phyloP scores from a whole-genome alignment of 2,329 filamentous ascomycete genomes.

The Pyricularia grisea region DNA sequence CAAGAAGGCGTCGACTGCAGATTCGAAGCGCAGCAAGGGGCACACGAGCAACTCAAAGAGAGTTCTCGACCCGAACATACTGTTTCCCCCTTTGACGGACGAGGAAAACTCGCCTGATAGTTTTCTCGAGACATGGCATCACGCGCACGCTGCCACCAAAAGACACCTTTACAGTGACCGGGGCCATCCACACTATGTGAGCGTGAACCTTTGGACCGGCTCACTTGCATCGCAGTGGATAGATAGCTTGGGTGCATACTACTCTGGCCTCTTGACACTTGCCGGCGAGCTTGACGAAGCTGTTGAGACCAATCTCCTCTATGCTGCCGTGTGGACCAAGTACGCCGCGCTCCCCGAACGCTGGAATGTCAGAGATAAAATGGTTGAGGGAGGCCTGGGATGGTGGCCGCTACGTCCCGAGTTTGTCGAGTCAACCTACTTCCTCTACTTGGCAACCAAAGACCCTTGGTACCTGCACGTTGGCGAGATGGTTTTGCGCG shows the following conservation, averaged over 20 bases:
- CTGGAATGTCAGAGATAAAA: slow-evolving; percentile 79
- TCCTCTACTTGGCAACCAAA: slow-evolving; percentile 85
- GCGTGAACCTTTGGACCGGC: slow-evolving; percentile 80
- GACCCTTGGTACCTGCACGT: slow-evolving; percentile 96
- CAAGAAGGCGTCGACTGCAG: slow-evolving; percentile 25
- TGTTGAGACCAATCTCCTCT: slow-evolving; percentile 79
- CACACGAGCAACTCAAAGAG: not conserved
- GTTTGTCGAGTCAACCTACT: slow-evolving; percentile 94
- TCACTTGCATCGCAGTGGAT: slow-evolving; percentile 89
- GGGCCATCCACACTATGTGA: slow-evolving; percentile 86
- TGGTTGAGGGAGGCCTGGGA: slow-evolving; percentile 75
- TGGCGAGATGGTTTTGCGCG: slow-evolving; percentile 87
- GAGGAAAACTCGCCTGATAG: slow-evolving; percentile 64
- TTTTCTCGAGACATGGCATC: slow-evolving; percentile 76
- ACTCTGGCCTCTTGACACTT: slow-evolving; percentile 77
- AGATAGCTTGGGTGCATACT: slow-evolving; percentile 91
- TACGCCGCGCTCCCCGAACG: slow-evolving; percentile 91
- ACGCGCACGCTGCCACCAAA: slow-evolving; percentile 79
- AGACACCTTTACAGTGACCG: slow-evolving; percentile 79
- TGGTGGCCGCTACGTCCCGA: slow-evolving; percentile 97
- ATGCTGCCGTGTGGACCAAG: slow-evolving; percentile 87
- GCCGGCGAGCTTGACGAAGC: slow-evolving; percentile 89
- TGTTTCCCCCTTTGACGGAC: slow-evolving; percentile 50
- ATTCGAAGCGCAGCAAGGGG: not conserved
- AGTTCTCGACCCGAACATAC: slow-evolving; percentile 49